A percentile compares a stretch with the other conserved stretches of the same genome.
phyloP scores from a whole-genome alignment of 2,329 filamentous ascomycete genomes.

The Cladobotryum mycophilum region DNA sequence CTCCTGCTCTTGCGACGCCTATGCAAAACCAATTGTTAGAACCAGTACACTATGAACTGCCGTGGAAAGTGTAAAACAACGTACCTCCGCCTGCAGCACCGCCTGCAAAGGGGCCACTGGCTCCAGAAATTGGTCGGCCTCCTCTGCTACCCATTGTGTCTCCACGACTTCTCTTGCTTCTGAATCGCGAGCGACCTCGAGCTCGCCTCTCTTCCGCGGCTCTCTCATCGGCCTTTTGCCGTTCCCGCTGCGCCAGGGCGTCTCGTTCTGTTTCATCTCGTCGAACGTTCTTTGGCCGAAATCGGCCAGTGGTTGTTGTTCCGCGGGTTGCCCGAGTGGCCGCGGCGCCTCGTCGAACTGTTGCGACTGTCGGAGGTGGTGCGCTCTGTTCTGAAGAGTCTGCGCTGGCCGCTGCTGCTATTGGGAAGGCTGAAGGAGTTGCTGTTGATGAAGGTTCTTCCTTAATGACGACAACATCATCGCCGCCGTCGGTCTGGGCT shows the following conservation, averaged over 20 bases:
- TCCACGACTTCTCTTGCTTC: slow-evolving; percentile 38
- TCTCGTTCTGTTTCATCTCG: slow-evolving; percentile 46
- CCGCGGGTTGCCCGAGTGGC: slow-evolving; percentile 27
- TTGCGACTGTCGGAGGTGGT: slow-evolving; percentile 13
- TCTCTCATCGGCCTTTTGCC: slow-evolving; percentile 36
- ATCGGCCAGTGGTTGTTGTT: slow-evolving; percentile 32
- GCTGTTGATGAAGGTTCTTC: not conserved
- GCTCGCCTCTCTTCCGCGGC: slow-evolving; percentile 34
- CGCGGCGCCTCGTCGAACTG: slow-evolving; percentile 14
- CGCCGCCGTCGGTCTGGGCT: slow-evolving; percentile 16
- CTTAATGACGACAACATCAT: slow-evolving; percentile 1
- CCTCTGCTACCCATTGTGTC: slow-evolving; percentile 39
- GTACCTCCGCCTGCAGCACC: slow-evolving; percentile 21
- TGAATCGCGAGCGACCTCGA: slow-evolving; percentile 32
- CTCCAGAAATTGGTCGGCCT: slow-evolving; percentile 27
- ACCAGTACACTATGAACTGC: slow-evolving; percentile 6
- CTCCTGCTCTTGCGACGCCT: slow-evolving; percentile 16
- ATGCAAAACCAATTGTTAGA: slow-evolving; percentile 5
- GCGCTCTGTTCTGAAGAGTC: not conserved
- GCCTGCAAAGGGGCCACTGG: slow-evolving; percentile 35
- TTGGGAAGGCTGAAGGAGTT: slow-evolving; percentile 10
- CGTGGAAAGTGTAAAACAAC: not conserved
- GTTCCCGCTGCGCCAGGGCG: slow-evolving; percentile 38
- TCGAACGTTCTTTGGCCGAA: slow-evolving; percentile 43
- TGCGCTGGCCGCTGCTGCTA: slow-evolving; percentile 13